These are phyloP conservation scores for Fusarium secorum DNA, from an alignment of 2,329 filamentous ascomycete genomes.

Conservation along the genomic window DNA sequence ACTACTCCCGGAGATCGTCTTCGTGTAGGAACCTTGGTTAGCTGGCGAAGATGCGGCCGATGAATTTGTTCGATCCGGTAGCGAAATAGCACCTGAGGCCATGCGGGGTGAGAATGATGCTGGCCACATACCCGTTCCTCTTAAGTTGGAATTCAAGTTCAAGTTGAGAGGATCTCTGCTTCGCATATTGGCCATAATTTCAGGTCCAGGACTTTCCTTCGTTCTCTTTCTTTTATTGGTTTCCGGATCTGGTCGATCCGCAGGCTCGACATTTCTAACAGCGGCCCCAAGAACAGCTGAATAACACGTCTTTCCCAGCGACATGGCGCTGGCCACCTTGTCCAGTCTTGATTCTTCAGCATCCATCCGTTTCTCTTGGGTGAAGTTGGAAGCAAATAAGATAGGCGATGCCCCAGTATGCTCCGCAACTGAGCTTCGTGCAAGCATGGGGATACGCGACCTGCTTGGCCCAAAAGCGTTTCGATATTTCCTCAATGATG, in stretches of 20 bases:
- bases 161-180: not conserved
- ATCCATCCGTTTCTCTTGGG: slow-evolving; percentile 1
- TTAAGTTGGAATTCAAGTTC: slow-evolving; percentile 1
- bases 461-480: slow-evolving; percentile 41
- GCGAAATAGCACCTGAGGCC: slow-evolving; percentile 14
- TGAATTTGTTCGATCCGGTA: slow-evolving; percentile 47
- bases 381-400: slow-evolving; percentile 32
- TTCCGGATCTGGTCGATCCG: slow-evolving; percentile 14
- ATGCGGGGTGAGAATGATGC: slow-evolving; percentile 12
- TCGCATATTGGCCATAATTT: not conserved
- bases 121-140: slow-evolving; percentile 8
- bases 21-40: slow-evolving; percentile 33
- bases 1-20: slow-evolving; percentile 40
- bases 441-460: slow-evolving; percentile 58
- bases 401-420: slow-evolving; percentile 52
- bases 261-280: slow-evolving; percentile 42
- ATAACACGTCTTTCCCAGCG: slow-evolving; percentile 43
- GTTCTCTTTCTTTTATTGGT: slow-evolving; percentile 47
- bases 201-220: slow-evolving; percentile 40
- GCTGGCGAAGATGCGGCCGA: slow-evolving; percentile 45
- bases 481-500: slow-evolving; percentile 47
- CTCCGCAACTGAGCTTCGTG: slow-evolving; percentile 53
- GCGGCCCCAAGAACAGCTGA: slow-evolving; percentile 46
- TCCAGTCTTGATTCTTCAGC: slow-evolving; percentile 13
- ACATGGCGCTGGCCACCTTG: not conserved